Base-by-base conservation (phyloP, 345 rosid genomes). In the Arabidopsis arenosa region DNA sequence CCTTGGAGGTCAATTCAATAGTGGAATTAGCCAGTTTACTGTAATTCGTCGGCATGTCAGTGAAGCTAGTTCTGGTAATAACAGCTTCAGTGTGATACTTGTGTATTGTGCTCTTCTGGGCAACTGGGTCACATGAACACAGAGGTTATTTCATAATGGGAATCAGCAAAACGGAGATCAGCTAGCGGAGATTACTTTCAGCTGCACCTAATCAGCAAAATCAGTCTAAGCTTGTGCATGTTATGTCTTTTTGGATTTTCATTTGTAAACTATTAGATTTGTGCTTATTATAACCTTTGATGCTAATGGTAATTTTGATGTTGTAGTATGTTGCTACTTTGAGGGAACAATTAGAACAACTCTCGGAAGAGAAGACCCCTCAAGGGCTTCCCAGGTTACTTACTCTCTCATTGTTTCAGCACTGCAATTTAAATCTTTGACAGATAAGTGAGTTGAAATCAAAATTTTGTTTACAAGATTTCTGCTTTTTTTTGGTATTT, bases 321-420 rank as follows among this genome's bases (percentile, higher is more conserved):
- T 61, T 74, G 14, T 63, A 89, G 98, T 91, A 89, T 87, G 90
- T 93, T 69, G 89, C 93, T 49, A 91, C 97, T 80, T 57, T 93
- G 76, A 79, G 91, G 33, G 96, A 88, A 72, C 90, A 69, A 67
- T 80, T 93, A 83, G 91, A 88, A 78, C 84, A 84, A 68, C 62
- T 93, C 64, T 85, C 84, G 0, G 96, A 88, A 76, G 93, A 88
- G 79, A 88, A 85, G 68, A 89, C 90, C 14, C 79, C 80, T 52
- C 90, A 92, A 72, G 93, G 91, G 21, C 81, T 87, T 59, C 89
- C 93, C 8, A 86, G 95, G 98, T 13, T 7, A 47, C 12, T 15
- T 12, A 41, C 45, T 10, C 45, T 41, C 45, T 41, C 5, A 11
- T 9, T 41, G 44, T 9, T 48, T 49, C 5, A 47, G 52, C 23